phyloP scores from a whole-genome alignment of 148 eudicot genomes.

The Hydrangea macrophylla region DNA sequence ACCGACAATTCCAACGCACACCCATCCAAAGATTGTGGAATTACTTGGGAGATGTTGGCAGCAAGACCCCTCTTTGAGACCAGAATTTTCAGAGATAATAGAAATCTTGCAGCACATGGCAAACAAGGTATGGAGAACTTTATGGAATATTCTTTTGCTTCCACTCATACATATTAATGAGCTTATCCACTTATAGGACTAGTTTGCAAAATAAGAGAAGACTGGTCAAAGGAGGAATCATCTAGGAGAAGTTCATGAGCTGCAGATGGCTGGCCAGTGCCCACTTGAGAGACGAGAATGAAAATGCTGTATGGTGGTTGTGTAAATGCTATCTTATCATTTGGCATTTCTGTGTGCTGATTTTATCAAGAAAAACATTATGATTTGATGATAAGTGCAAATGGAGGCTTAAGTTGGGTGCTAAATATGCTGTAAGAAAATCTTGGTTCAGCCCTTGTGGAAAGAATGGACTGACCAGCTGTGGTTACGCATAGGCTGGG shows the following conservation, averaged over 20 bases:
- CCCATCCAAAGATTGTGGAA: constrained; percentile 36
- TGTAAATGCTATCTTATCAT: not conserved
- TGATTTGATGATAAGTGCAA: no score
- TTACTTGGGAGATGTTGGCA: constrained; percentile 51
- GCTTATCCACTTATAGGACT: constrained; percentile 7
- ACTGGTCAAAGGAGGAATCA: constrained; percentile 24
- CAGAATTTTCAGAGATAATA: constrained; percentile 44
- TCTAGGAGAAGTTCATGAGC: constrained; percentile 17
- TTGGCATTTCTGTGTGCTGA: not conserved
- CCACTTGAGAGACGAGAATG: constrained; percentile 4
- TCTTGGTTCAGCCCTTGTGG: no score
- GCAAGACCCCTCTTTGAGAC: constrained; percentile 42
- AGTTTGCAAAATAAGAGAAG: constrained; percentile 38
- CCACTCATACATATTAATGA: not conserved
- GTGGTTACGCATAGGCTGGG: no score
- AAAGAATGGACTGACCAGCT: no score
- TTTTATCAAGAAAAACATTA: no score
- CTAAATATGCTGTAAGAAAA: no score
- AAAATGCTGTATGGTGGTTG: constrained; percentile 5
- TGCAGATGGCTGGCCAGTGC: constrained; percentile 10
- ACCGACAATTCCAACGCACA: constrained; percentile 40
- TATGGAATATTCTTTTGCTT: not conserved
- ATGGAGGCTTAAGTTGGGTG: no score
- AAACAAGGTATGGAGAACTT: constrained; percentile 26
- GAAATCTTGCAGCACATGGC: constrained; percentile 33